phyloP scores from a whole-genome alignment of 2,329 filamentous ascomycete genomes.

The Colletotrichum brevisporum region DNA sequence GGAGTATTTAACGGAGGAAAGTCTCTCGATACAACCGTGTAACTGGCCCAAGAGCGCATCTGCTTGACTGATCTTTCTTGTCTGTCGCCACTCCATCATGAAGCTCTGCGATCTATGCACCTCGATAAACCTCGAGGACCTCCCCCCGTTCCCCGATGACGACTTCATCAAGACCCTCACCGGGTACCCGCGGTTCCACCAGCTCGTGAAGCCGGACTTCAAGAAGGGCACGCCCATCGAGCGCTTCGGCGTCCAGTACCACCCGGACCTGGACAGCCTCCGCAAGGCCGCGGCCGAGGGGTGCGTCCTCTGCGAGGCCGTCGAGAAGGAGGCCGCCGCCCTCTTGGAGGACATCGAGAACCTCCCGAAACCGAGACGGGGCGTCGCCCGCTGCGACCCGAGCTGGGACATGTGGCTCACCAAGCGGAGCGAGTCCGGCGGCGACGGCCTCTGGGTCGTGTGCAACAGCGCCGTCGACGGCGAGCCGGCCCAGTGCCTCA shows the following conservation, averaged over 20 bases:
- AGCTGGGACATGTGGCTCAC: constrained; percentile 34
- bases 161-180: constrained; percentile 8
- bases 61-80: too few relatives aligned
- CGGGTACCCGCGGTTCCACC: constrained; percentile 1
- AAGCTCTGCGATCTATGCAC: constrained; percentile 7
- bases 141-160: constrained; percentile 25
- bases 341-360: constrained; percentile 18
- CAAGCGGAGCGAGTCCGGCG: constrained; percentile 9
- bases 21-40: too few relatives aligned
- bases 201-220: background rate
- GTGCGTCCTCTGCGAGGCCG: constrained; percentile 14
- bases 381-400: background rate
- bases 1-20: background rate
- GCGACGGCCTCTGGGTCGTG: constrained; percentile 31
- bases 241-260: constrained; percentile 17
- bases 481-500: background rate
- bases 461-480: constrained; percentile 3
- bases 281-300: constrained; percentile 11
- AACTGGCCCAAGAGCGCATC: background rate
- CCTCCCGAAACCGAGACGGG: background rate
- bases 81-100: background rate
- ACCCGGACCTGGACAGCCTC: constrained; percentile 13
- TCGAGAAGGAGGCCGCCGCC: constrained; percentile 18
- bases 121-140: constrained; percentile 17
- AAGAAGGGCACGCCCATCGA: constrained; percentile 6